phyloP scores from a whole-genome alignment of 148 eudicot species.

The Nyssa sinensis region DNA sequence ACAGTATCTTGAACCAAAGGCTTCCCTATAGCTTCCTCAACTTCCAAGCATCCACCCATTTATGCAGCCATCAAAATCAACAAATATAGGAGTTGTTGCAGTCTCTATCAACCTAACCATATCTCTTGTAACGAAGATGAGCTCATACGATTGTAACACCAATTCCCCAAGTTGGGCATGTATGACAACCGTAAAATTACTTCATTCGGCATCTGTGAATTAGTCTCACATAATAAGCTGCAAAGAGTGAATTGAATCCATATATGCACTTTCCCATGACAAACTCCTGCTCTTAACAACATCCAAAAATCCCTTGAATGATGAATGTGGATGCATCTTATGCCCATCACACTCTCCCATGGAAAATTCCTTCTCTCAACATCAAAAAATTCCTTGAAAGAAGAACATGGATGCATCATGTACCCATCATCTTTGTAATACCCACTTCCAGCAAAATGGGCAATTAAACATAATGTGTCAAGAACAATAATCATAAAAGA shows the following conservation, averaged over 20 bases:
- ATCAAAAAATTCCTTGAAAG: constrained; percentile 82
- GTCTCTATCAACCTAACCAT: constrained; percentile 97
- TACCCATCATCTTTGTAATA: constrained; percentile 82
- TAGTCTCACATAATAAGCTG: constrained; percentile 87
- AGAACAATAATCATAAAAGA: too few species aligned
- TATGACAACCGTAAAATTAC: constrained; percentile 54
- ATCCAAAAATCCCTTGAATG: constrained; percentile 83
- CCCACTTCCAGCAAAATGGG: too few species aligned
- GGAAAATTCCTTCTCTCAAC: constrained; percentile 82
- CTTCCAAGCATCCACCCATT: constrained; percentile 94
- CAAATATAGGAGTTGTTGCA: constrained; percentile 91
- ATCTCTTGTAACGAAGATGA: constrained; percentile 76
- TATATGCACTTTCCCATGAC: constrained; percentile 91
- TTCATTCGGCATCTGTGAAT: constrained; percentile 45
- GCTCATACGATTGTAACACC: constrained; percentile 64
- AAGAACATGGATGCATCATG: constrained; percentile 93
- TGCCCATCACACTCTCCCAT: constrained; percentile 85
- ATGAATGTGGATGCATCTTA: constrained; percentile 90
- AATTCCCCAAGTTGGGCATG: constrained; percentile 38
- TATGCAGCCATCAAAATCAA: constrained; percentile 62
- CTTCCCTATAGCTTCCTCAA: constrained; percentile 88
- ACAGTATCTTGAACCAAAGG: constrained; percentile 79
- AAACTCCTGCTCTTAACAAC: constrained; percentile 82
- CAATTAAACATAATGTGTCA: too few species aligned
- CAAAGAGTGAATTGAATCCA: constrained; percentile 95